Evolutionary conservation across 768 basidiomycete species (phyloP).

Genomic region (Dictyophora rubrovolvata): DNA sequence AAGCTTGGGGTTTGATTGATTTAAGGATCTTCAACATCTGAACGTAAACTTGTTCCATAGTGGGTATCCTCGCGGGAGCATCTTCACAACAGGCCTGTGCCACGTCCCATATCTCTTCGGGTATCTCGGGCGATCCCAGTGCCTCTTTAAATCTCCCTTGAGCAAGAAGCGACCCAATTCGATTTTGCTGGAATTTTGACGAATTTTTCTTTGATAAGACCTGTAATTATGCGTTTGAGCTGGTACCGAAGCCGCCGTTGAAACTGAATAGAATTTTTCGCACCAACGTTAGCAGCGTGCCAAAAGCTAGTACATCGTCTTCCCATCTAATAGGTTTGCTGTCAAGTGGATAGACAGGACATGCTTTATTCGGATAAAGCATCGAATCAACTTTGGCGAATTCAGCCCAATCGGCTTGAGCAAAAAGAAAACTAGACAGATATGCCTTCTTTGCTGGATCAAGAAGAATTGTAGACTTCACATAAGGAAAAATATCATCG

Average conservation of each 20-base stretch:
- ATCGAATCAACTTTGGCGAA: not conserved
- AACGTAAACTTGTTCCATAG: conserved; percentile 25
- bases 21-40: not conserved
- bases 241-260: not conserved
- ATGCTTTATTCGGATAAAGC: not conserved
- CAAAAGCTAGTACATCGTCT: conserved; percentile 5
- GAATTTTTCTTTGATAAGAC: not conserved
- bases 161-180: not conserved
- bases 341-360: not conserved
- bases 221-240: not conserved
- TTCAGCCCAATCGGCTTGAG: not conserved
- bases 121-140: not conserved
- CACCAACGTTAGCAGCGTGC: not conserved
- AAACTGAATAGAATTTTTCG: not conserved
- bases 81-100: conserved; percentile 34
- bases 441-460: not conserved
- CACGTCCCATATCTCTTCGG: conserved; percentile 37
- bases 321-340: not conserved
- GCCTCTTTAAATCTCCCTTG: not conserved
- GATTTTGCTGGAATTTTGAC: not conserved
- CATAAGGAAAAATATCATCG: not conserved
- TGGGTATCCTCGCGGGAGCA: conserved; percentile 27
- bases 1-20: not conserved
- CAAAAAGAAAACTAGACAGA: conserved; percentile 4
- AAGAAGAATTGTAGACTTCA: conserved; percentile 1